Percentiles rank a stretch among this genome's conserved stretches.
These are phyloP conservation scores for Conringia planisiliqua DNA, from an alignment of 345 rosid genomes.

Conservation along the genomic window DNA sequence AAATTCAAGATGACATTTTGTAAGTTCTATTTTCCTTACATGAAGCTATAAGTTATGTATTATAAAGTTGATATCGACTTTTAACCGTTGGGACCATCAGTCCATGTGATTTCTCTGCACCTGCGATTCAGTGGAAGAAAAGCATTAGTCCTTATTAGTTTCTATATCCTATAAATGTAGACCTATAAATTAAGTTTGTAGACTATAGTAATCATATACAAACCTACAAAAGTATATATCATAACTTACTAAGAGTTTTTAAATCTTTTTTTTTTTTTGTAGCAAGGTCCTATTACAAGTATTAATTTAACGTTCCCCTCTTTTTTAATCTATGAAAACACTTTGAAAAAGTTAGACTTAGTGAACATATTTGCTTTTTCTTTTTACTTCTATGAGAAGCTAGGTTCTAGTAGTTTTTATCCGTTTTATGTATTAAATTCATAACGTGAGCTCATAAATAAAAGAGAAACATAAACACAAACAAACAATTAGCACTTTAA, in stretches of 20 bases:
- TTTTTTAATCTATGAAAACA: background rate
- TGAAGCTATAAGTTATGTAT: background rate
- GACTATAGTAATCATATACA: background rate
- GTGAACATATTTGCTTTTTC: background rate
- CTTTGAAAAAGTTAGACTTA: background rate
- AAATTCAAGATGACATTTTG: background rate
- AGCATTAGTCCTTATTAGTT: background rate
- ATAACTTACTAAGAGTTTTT: background rate
- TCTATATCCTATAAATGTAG: background rate
- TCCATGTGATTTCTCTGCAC: slow-evolving; percentile 4
- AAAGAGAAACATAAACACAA: background rate
- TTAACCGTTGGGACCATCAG: slow-evolving; percentile 15
- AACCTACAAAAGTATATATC: background rate
- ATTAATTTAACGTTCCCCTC: background rate
- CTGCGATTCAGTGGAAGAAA: slow-evolving; percentile 2
- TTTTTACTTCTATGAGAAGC: background rate
- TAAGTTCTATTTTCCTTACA: background rate
- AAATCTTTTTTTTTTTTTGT: background rate
- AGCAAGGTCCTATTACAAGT: background rate
- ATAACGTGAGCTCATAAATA: background rate
- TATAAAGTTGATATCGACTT: slow-evolving; percentile 22
- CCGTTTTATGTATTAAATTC: background rate
- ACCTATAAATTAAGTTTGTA: background rate
- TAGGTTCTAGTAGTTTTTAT: background rate
- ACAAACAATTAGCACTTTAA: background rate